Percentiles rank a stretch among this genome's conserved stretches.
Evolutionary conservation across 2,329 filamentous ascomycete species (phyloP).

Genomic region (Xylariaceae sp.): DNA sequence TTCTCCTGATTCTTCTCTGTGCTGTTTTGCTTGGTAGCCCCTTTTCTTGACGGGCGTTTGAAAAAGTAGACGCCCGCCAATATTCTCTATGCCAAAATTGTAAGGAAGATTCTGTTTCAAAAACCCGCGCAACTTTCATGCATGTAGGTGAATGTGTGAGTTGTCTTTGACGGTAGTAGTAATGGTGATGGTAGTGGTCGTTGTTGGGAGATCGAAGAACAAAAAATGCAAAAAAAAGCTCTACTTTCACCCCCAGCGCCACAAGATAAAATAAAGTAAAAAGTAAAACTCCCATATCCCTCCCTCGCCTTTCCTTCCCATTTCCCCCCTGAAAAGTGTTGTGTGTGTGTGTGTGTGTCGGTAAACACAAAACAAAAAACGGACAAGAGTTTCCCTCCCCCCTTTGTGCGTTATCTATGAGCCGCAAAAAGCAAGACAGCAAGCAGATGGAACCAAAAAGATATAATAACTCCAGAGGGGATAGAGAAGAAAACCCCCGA

Average conservation of each 20-base stretch:
- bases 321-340: neutral
- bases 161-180: neutral
- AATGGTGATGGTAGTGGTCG: neutral
- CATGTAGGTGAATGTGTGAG: conserved; percentile 5
- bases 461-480: conserved; percentile 3
- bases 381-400: neutral
- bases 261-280: neutral
- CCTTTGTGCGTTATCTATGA: conserved; percentile 7
- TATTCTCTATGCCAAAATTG: conserved; percentile 16
- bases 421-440: neutral
- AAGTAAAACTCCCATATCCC: neutral
- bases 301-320: neutral
- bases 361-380: neutral
- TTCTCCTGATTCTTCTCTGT: neutral
- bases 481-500: conserved; percentile 10
- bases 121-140: conserved; percentile 15
- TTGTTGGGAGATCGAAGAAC: neutral
- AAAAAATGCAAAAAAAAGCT: neutral
- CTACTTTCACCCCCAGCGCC: neutral
- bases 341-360: neutral
- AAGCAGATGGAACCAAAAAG: conserved; percentile 11
- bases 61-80: conserved; percentile 6
- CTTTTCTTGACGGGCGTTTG: conserved; percentile 1
- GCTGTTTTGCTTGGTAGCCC: neutral
- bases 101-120: conserved; percentile 10